Conservation (phyloP, 139 green algal species). For the Pleodorina starrii region DNA sequence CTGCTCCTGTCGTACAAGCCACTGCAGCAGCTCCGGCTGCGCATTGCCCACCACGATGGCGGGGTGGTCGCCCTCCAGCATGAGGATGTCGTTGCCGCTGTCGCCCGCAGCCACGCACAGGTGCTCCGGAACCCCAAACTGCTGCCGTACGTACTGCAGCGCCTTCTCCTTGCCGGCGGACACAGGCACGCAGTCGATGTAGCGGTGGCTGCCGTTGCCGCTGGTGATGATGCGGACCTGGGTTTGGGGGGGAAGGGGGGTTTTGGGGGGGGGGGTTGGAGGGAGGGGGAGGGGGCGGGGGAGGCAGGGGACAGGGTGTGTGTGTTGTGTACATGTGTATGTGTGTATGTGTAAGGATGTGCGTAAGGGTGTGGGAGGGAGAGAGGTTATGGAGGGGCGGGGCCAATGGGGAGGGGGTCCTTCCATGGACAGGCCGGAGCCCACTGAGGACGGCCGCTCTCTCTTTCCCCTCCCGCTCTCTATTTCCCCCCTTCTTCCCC, state of each 20-base stretch:
- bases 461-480: no score
- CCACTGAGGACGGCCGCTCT: no score
- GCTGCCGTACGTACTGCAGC: slow-evolving; percentile 80
- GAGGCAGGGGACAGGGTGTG: no score
- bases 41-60: slow-evolving; percentile 89
- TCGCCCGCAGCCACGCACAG: slow-evolving; percentile 87
- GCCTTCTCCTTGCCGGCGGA: slow-evolving; percentile 86
- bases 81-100: slow-evolving; percentile 90
- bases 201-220: slow-evolving; percentile 82
- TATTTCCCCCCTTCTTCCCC: no score
- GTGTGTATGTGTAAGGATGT: no score
- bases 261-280: background rate
- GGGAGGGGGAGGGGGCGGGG: no score
- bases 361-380: no score
- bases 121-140: slow-evolving; percentile 72
- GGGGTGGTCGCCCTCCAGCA: slow-evolving; percentile 77
- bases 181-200: slow-evolving; percentile 82
- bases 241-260: background rate
- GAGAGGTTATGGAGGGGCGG: no score
- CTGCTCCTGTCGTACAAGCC: slow-evolving; percentile 78
- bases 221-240: slow-evolving; percentile 80
- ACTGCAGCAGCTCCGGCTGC: slow-evolving; percentile 83
- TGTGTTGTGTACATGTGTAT: no score
- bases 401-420: no score
- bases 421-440: no score